Percentiles rank a stretch among this genome's conserved stretches.
These are phyloP conservation scores for Podospora tetraspora DNA, from an alignment of 495 filamentous ascomycete genomes.

Conservation along the genomic window DNA sequence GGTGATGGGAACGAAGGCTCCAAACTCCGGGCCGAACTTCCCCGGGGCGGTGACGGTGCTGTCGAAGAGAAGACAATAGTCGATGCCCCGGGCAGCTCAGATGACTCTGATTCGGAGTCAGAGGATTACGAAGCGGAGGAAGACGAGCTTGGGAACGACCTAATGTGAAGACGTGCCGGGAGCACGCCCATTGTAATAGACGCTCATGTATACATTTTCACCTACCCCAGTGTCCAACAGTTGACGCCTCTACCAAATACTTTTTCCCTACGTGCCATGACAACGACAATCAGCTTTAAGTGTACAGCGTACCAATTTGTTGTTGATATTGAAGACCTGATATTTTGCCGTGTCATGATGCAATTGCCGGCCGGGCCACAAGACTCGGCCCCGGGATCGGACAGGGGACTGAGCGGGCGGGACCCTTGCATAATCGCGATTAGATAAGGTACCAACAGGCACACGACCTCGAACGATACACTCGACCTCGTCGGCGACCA, in stretches of 20 bases:
- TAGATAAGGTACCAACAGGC: neutral
- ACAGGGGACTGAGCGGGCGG: neutral
- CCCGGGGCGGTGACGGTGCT: slow-evolving; percentile 9
- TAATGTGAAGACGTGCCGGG: slow-evolving; percentile 16
- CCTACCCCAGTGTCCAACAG: neutral
- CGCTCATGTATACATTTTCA: neutral
- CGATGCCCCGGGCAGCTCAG: slow-evolving; percentile 13
- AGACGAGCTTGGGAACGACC: slow-evolving; percentile 35
- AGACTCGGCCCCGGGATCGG: neutral
- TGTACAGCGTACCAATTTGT: neutral
- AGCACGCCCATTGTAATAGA: neutral
- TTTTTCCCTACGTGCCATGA: neutral
- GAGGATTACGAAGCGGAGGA: slow-evolving; percentile 45
- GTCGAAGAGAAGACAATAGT: slow-evolving; percentile 9
- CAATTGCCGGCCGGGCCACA: neutral
- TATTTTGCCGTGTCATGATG: neutral
- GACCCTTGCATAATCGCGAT: slow-evolving; percentile 3
- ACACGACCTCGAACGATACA: neutral
- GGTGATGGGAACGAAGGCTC: slow-evolving; percentile 12
- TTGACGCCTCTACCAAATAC: neutral
- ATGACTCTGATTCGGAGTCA: slow-evolving; percentile 31
- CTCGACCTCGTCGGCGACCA: neutral
- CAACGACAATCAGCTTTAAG: neutral
- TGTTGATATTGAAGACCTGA: neutral
- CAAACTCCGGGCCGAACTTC: slow-evolving; percentile 7